phyloP scores from a whole-genome alignment of 805 yeast species.

The Metschnikowia lachancei region DNA sequence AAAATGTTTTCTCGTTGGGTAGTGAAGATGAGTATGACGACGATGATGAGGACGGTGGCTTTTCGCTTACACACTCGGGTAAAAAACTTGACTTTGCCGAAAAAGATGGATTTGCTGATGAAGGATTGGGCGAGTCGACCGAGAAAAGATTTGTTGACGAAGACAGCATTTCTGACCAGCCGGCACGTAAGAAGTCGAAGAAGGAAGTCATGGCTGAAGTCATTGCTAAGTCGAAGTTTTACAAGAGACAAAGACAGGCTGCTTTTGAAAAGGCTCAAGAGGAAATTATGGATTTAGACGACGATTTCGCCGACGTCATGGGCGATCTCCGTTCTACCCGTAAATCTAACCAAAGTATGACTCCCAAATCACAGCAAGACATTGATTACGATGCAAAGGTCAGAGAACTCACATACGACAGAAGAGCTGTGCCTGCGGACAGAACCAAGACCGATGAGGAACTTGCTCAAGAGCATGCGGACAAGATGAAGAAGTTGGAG shows the following conservation, averaged over 20 bases:
- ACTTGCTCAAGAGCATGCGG: constrained; percentile 55
- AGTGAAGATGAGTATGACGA: constrained; percentile 71
- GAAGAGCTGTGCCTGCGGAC: constrained; percentile 77
- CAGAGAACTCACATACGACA: constrained; percentile 63
- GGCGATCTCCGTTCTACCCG: constrained; percentile 39
- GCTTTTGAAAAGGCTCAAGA: constrained; percentile 58
- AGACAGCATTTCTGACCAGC: constrained; percentile 31
- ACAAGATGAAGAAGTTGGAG: constrained; percentile 61
- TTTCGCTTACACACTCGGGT: constrained; percentile 76
- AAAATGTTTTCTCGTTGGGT: constrained; percentile 51
- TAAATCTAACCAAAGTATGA: constrained; percentile 18
- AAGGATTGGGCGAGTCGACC: constrained; percentile 24
- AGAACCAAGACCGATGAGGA: constrained; percentile 80
- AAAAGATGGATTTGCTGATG: constrained; percentile 28
- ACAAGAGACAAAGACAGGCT: constrained; percentile 72
- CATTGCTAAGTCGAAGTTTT: constrained; percentile 76
- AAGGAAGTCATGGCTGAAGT: constrained; percentile 85
- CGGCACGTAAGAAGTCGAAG: constrained; percentile 67
- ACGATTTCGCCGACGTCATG: constrained; percentile 69
- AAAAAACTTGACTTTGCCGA: constrained; percentile 60
- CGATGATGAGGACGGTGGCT: constrained; percentile 42
- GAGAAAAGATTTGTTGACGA: constrained; percentile 39
- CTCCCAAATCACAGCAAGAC: constrained; percentile 41
- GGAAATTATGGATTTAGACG: constrained; percentile 66
- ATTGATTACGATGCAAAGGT: constrained; percentile 64